Percentiles rank a stretch among this genome's conserved stretches.
Conservation (phyloP, 306 rosid species). For the Rosa persica region DNA sequence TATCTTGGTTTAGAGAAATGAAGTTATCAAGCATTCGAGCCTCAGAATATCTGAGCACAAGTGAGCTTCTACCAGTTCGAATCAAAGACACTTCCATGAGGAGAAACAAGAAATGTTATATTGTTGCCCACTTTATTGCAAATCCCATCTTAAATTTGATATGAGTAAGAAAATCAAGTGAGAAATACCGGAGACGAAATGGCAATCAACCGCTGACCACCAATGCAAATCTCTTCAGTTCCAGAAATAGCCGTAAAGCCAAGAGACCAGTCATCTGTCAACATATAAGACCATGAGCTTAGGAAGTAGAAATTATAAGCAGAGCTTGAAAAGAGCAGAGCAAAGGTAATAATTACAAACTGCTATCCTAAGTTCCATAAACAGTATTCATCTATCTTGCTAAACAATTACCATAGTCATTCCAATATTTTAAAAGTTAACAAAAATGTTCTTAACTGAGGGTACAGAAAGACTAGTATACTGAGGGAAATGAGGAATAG, state of each 20-base stretch:
- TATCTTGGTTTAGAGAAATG: not conserved
- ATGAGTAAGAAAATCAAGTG: constrained; percentile 5
- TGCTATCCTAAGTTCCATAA: not conserved
- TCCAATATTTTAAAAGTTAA: not conserved
- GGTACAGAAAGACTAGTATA: not conserved
- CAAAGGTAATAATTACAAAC: not conserved
- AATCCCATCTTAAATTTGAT: not conserved
- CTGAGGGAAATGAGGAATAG: not conserved
- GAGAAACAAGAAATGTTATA: not conserved
- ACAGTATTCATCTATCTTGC: not conserved
- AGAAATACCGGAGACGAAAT: constrained; percentile 71
- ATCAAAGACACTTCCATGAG: not conserved
- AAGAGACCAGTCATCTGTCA: constrained; percentile 78
- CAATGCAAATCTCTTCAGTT: constrained; percentile 60
- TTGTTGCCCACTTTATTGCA: not conserved
- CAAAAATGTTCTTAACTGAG: not conserved
- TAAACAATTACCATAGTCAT: not conserved
- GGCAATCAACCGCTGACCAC: constrained; percentile 62
- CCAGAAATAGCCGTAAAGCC: constrained; percentile 62
- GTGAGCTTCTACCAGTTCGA: not conserved
- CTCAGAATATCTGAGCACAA: not conserved
- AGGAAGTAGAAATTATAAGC: constrained; percentile 1
- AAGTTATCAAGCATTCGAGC: not conserved
- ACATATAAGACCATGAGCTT: constrained; percentile 12
- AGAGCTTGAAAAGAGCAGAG: not conserved